Conservation (phyloP, 2,329 filamentous ascomycete species). For the Knoxdaviesia capensis region DNA sequence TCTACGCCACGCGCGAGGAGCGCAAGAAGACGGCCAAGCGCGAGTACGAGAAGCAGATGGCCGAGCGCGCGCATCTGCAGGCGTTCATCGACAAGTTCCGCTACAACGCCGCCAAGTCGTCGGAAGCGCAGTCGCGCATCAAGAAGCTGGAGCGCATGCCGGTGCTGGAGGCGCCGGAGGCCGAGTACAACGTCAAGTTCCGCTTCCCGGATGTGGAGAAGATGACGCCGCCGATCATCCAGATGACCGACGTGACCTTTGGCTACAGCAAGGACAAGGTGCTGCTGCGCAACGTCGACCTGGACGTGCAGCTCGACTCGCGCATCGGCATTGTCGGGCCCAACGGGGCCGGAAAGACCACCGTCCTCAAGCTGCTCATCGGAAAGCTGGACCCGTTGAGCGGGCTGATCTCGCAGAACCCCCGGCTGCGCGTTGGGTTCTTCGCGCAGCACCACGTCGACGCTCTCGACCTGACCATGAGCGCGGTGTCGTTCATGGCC, state of each 20-base stretch:
- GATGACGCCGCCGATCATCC: constrained; percentile 88
- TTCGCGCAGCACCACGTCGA: constrained; percentile 98
- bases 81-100: constrained; percentile 99
- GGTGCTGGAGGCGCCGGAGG: constrained; percentile 70
- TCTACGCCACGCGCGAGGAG: constrained; percentile 95
- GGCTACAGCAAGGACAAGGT: constrained; percentile 67
- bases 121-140: constrained; percentile 93
- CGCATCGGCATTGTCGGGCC: constrained; percentile 98
- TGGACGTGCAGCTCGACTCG: constrained; percentile 94
- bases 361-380: constrained; percentile 92
- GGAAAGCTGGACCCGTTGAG: constrained; percentile 57
- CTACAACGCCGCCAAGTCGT: constrained; percentile 97
- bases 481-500: constrained; percentile 90
- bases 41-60: constrained; percentile 99
- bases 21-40: constrained; percentile 89
- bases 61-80: constrained; percentile 76
- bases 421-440: constrained; percentile 79
- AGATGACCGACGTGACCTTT: constrained; percentile 86
- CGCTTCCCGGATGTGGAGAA: constrained; percentile 96
- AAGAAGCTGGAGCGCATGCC: constrained; percentile 99
- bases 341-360: constrained; percentile 97
- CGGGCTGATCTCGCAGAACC: constrained; percentile 74
- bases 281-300: constrained; percentile 68
- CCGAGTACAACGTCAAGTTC: constrained; percentile 92
- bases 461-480: constrained; percentile 72